phyloP scores from a whole-genome alignment of 2,329 filamentous ascomycete genomes.

The Cordyceps cateniannulata region DNA sequence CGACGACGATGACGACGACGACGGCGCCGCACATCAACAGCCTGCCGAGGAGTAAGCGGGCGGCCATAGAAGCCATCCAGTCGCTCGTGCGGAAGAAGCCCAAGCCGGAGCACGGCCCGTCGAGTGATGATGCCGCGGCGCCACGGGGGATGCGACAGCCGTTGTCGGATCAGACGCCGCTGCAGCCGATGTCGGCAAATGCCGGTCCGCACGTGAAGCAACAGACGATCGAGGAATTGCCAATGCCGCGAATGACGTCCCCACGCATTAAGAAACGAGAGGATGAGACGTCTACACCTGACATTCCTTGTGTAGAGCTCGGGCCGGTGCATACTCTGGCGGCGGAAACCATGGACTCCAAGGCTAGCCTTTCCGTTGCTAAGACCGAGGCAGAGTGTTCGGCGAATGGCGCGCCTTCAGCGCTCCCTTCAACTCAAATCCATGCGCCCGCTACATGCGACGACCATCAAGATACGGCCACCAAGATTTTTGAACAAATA shows the following conservation, averaged over 20 bases:
- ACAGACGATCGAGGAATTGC: neutral
- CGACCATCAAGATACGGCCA: slow-evolving; percentile 35
- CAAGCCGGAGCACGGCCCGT: slow-evolving; percentile 4
- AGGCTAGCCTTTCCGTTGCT: neutral
- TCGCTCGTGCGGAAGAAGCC: slow-evolving; percentile 47
- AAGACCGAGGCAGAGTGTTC: neutral
- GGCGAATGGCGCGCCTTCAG: neutral
- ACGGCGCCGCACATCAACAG: slow-evolving; percentile 35
- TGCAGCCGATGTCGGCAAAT: no score
- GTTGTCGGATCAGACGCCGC: neutral
- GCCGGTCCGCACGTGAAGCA: neutral
- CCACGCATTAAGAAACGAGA: neutral
- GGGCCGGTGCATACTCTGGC: neutral
- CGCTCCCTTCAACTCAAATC: neutral
- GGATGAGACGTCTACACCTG: neutral
- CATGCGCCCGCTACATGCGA: slow-evolving; percentile 16
- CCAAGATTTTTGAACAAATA: slow-evolving; percentile 52
- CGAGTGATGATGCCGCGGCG: neutral
- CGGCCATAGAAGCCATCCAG: slow-evolving; percentile 58
- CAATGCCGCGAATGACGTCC: neutral
- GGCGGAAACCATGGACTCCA: neutral
- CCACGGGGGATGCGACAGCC: neutral
- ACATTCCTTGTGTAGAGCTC: neutral
- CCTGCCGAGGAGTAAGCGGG: slow-evolving; percentile 47
- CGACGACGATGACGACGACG: slow-evolving; percentile 29